These are phyloP conservation scores for Phytophthora litchii DNA, from an alignment of 352 stramenopile species.

Conservation along the genomic window DNA sequence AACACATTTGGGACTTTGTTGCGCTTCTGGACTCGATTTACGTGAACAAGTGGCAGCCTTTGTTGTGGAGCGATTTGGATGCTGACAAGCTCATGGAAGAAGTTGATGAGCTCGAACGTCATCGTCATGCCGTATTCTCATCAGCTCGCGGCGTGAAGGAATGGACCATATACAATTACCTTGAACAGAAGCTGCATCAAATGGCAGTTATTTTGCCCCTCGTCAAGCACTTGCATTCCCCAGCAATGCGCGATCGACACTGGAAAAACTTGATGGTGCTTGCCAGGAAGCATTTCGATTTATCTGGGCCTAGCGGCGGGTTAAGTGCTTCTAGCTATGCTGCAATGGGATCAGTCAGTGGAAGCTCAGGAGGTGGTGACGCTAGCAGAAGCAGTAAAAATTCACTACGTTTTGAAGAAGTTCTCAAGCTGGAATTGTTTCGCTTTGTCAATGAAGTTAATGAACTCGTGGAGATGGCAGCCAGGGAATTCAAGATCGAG, in stretches of 20 bases:
- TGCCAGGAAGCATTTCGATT: slow-evolving; percentile 89
- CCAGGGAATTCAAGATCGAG: slow-evolving; percentile 98
- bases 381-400: slow-evolving; percentile 21
- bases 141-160: slow-evolving; percentile 76
- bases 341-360: slow-evolving; percentile 11
- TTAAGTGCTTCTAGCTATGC: slow-evolving; percentile 22
- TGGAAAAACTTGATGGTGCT: slow-evolving; percentile 91
- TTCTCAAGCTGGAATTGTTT: slow-evolving; percentile 93
- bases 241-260: slow-evolving; percentile 88
- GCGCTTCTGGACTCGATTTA: slow-evolving; percentile 82
- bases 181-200: slow-evolving; percentile 91
- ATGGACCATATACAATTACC: slow-evolving; percentile 93
- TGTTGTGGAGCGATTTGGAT: slow-evolving; percentile 90
- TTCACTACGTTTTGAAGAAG: slow-evolving; percentile 89
- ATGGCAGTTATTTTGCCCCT: slow-evolving; percentile 93
- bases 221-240: slow-evolving; percentile 88
- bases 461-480: slow-evolving; percentile 94
- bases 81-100: slow-evolving; percentile 90
- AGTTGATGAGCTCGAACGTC: slow-evolving; percentile 82
- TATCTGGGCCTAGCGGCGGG: slow-evolving; percentile 28
- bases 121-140: slow-evolving; percentile 62
- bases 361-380: slow-evolving; percentile 8
- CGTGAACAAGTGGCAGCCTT: slow-evolving; percentile 81
- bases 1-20: slow-evolving; percentile 94
- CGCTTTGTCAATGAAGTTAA: slow-evolving; percentile 93